Conservation (phyloP, 768 basidiomycete species). For the Erythrobasidium yunnanense region DNA sequence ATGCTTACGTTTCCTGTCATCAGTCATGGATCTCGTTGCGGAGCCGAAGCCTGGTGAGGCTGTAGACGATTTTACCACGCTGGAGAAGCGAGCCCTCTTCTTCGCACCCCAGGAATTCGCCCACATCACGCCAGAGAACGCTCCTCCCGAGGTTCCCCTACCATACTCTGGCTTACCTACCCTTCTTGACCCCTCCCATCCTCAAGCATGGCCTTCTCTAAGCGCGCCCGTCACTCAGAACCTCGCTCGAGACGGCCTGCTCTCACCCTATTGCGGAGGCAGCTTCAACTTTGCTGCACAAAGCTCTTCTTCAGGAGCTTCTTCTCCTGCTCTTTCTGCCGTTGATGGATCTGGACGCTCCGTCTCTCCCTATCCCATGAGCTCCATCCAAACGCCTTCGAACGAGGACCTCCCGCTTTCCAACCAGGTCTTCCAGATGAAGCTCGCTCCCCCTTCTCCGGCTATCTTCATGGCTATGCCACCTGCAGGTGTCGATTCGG, state of each 20-base stretch:
- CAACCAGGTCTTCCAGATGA: slow-evolving; percentile 19
- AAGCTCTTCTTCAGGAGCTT: not conserved
- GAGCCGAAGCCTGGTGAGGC: slow-evolving; percentile 32
- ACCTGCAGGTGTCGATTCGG: not conserved
- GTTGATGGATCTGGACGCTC: not conserved
- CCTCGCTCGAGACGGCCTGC: slow-evolving; percentile 7
- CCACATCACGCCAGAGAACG: slow-evolving; percentile 9
- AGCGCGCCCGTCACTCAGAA: not conserved
- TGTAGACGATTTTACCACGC: slow-evolving; percentile 32
- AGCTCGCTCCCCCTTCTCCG: not conserved
- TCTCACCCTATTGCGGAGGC: slow-evolving; percentile 22
- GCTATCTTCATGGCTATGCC: not conserved
- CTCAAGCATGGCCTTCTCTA: no score
- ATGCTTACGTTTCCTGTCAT: not conserved
- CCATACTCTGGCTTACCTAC: not conserved
- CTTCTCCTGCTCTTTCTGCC: slow-evolving; percentile 13
- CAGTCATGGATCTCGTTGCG: slow-evolving; percentile 35
- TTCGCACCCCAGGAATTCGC: slow-evolving; percentile 9
- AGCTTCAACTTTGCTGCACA: slow-evolving; percentile 23
- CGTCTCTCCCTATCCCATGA: slow-evolving; percentile 6
- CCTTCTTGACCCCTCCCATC: no score
- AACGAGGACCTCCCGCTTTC: not conserved
- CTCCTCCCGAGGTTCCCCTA: not conserved
- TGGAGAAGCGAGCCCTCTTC: slow-evolving; percentile 32
- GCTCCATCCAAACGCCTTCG: not conserved